phyloP scores from a whole-genome alignment of 495 filamentous ascomycete genomes.

The Cenococcum geophilum region DNA sequence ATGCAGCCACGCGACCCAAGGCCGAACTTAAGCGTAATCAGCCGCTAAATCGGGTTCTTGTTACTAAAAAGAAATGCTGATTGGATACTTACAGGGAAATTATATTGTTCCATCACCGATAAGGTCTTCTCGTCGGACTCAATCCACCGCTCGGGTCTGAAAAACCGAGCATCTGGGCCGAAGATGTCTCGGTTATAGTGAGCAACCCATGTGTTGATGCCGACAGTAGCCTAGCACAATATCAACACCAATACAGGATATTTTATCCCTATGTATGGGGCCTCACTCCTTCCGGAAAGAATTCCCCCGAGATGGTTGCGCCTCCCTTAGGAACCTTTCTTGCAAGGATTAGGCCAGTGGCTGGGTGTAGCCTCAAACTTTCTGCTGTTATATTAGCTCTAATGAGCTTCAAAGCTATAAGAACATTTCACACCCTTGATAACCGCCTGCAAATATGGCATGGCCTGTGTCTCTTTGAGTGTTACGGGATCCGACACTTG shows the following conservation, averaged over 20 bases:
- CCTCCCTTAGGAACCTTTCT: slow-evolving; percentile 43
- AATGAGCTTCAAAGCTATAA: no score
- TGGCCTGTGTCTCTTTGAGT: slow-evolving; percentile 6
- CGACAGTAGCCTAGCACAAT: slow-evolving; percentile 42
- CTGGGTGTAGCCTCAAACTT: slow-evolving; percentile 39
- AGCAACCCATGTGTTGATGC: slow-evolving; percentile 50
- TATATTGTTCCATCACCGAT: slow-evolving; percentile 10
- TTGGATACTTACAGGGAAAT: slow-evolving; percentile 8
- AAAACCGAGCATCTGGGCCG: slow-evolving; percentile 40
- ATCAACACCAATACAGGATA: background rate
- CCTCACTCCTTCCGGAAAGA: slow-evolving; percentile 37
- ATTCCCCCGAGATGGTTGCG: slow-evolving; percentile 35
- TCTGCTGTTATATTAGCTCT: no score
- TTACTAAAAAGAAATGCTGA: background rate
- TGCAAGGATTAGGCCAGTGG: slow-evolving; percentile 40
- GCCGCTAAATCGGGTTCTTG: no score
- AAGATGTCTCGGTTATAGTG: slow-evolving; percentile 47
- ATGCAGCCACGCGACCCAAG: slow-evolving; percentile 23
- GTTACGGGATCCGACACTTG: background rate
- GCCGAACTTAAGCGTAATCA: slow-evolving; percentile 19
- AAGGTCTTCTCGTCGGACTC: slow-evolving; percentile 9
- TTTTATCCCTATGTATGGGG: background rate
- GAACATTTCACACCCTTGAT: no score
- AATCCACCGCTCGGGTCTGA: slow-evolving; percentile 48
- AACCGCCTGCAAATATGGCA: slow-evolving; percentile 1